Conservation (phyloP, 129 eudicot genomes). For the Silybum marianum region DNA sequence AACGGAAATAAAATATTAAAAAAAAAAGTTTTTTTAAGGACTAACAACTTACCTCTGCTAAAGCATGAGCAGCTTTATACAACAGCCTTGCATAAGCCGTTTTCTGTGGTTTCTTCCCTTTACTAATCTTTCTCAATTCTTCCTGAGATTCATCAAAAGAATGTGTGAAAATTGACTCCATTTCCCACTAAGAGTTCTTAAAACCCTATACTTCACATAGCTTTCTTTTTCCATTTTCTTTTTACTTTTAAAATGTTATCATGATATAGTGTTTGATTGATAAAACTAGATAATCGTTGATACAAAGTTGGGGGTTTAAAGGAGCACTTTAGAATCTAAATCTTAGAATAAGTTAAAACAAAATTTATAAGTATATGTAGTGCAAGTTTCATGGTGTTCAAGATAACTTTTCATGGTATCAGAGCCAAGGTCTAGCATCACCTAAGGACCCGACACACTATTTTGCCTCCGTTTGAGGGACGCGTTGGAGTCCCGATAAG, state of each 20-base stretch:
- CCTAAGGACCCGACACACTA: neutral
- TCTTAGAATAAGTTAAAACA: neutral
- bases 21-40: neutral
- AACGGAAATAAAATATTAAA: too few relatives aligned
- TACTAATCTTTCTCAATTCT: slow-evolving; percentile 59
- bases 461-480: neutral
- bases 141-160: slow-evolving; percentile 53
- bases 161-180: neutral
- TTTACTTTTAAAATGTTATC: neutral
- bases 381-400: neutral
- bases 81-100: slow-evolving; percentile 80
- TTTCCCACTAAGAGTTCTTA: neutral
- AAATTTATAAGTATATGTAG: neutral
- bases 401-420: neutral
- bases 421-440: neutral
- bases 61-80: slow-evolving; percentile 94
- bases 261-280: neutral
- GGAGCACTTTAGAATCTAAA: neutral
- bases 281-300: neutral
- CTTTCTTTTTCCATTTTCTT: neutral
- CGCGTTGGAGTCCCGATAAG: neutral
- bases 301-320: neutral
- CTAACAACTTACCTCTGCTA: slow-evolving; percentile 70
- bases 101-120: slow-evolving; percentile 80
- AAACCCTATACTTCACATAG: neutral